These are phyloP conservation scores for Solanum chiquidenum DNA, from an alignment of 257 asterid species.

Conservation along the genomic window DNA sequence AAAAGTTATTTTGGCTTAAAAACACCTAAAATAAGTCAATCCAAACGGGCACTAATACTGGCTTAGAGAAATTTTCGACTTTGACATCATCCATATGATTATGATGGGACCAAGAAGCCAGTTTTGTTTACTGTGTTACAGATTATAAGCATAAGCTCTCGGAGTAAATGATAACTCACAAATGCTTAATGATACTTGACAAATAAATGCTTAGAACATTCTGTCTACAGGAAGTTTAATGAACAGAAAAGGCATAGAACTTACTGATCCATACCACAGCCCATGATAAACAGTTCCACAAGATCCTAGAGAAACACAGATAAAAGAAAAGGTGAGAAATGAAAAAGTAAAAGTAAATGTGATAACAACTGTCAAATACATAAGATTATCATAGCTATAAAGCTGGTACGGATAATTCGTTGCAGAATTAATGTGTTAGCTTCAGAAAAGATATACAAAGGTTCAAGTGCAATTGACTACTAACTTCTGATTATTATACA, in stretches of 20 bases:
- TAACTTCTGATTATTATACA: neutral
- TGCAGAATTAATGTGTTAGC: neutral
- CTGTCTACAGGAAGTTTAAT: neutral
- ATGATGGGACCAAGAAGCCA: neutral
- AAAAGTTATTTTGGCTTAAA: no score
- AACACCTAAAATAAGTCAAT: no score
- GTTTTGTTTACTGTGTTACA: neutral
- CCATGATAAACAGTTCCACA: slow-evolving; percentile 97
- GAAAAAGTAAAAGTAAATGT: neutral
- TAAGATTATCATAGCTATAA: neutral
- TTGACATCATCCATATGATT: neutral
- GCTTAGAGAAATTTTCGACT: neutral
- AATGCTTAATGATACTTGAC: neutral
- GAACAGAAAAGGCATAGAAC: slow-evolving; percentile 22
- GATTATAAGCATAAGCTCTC: neutral
- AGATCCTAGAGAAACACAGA: slow-evolving; percentile 48
- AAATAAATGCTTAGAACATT: neutral
- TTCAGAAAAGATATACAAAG: neutral
- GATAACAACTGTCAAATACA: neutral
- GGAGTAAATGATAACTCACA: neutral
- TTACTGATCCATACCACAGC: slow-evolving; percentile 95
- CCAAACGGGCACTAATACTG: neutral
- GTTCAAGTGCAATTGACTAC: neutral
- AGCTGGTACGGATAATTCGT: neutral
- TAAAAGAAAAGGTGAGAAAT: slow-evolving; percentile 16